Conservation (phyloP, 2,329 filamentous ascomycete genomes). For the Botrytis pseudocinerea region DNA sequence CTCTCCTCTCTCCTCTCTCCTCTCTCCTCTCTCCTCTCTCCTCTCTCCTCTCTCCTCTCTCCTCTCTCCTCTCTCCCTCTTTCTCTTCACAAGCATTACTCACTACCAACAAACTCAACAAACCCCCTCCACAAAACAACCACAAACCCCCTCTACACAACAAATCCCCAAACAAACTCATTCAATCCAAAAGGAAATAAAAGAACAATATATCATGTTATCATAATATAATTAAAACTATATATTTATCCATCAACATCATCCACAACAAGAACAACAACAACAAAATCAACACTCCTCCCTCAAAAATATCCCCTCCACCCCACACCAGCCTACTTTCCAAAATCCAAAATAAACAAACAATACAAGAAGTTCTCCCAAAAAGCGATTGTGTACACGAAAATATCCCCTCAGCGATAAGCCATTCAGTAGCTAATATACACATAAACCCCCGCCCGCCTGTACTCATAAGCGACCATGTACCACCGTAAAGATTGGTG, state of each 20-base stretch:
- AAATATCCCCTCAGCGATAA: background rate
- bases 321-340: background rate
- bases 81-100: too few relatives aligned
- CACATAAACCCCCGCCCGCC: background rate
- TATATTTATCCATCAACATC: background rate
- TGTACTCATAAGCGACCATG: background rate
- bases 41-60: too few relatives aligned
- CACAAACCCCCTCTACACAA: background rate
- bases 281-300: background rate
- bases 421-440: background rate
- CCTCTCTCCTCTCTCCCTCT: too few relatives aligned
- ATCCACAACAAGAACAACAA: background rate
- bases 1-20: too few relatives aligned
- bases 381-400: background rate
- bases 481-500: background rate
- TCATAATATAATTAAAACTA: background rate
- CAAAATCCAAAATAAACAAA: background rate
- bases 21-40: too few relatives aligned
- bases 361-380: background rate
- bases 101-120: background rate
- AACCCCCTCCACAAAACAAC: too few relatives aligned
- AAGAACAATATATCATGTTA: background rate
- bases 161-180: background rate
- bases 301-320: background rate
- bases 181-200: background rate